A percentile compares a stretch with the other conserved stretches of the same genome.
phyloP scores from a whole-genome alignment of 106 monocot genomes.

The Xerophyta viscosa region DNA sequence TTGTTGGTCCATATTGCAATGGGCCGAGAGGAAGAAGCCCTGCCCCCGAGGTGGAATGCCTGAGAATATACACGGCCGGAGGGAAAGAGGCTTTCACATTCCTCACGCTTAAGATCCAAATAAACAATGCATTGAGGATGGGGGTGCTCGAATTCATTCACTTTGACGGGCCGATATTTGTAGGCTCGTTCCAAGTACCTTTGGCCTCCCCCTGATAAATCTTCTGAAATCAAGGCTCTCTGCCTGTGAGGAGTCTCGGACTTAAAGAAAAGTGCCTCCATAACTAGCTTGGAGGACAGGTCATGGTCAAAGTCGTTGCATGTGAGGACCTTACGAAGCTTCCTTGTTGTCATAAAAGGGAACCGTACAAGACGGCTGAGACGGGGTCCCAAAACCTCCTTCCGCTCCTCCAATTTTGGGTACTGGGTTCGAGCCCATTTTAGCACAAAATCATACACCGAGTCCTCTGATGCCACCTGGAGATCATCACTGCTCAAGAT shows the following conservation, averaged over 20 bases:
- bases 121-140: slow-evolving; percentile 72
- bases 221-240: too few species aligned
- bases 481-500: slow-evolving; percentile 53
- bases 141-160: slow-evolving; percentile 56
- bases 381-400: slow-evolving; percentile 48
- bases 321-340: slow-evolving; percentile 39
- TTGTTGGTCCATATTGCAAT: slow-evolving; percentile 71
- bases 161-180: slow-evolving; percentile 62
- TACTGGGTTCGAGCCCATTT: slow-evolving; percentile 66
- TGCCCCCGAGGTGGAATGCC: slow-evolving; percentile 62
- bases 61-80: slow-evolving; percentile 61
- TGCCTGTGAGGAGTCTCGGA: slow-evolving; percentile 56
- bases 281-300: slow-evolving; percentile 39
- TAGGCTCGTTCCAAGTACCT: slow-evolving; percentile 49
- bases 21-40: slow-evolving; percentile 66
- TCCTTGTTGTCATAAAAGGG: slow-evolving; percentile 54
- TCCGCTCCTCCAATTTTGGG: slow-evolving; percentile 41
- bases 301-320: slow-evolving; percentile 60
- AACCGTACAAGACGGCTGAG: slow-evolving; percentile 46
- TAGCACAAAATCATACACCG: slow-evolving; percentile 56
- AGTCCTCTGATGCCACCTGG: slow-evolving; percentile 73
- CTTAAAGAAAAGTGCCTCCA: slow-evolving; percentile 59
- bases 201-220: too few species aligned
- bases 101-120: slow-evolving; percentile 50
- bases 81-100: slow-evolving; percentile 49